These are phyloP conservation scores for Trametes meyenii DNA, from an alignment of 768 basidiomycete species.

Conservation along the genomic window DNA sequence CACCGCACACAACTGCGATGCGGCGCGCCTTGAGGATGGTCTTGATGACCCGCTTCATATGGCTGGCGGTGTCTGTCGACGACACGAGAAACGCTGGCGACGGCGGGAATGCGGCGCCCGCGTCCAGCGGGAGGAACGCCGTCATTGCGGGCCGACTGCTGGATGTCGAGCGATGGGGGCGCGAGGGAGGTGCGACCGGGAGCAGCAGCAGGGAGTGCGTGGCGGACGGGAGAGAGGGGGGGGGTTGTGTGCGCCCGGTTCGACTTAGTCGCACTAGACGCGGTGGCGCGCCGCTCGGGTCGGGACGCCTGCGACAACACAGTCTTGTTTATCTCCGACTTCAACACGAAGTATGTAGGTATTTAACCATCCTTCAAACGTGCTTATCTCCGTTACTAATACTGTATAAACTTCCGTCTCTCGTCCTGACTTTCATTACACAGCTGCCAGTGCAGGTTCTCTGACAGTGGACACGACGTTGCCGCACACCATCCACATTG, in stretches of 20 bases:
- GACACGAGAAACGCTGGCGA: conserved; percentile 58
- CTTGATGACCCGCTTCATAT: conserved; percentile 58
- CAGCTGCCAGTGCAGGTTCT: not conserved
- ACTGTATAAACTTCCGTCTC: not conserved
- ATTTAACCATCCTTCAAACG: not conserved
- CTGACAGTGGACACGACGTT: conserved; percentile 5
- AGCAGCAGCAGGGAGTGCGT: conserved; percentile 11
- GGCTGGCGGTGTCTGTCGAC: conserved; percentile 47
- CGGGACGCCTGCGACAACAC: conserved; percentile 5
- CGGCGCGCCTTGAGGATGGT: conserved; percentile 78
- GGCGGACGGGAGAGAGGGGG: conserved; percentile 9
- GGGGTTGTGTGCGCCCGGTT: conserved; percentile 18
- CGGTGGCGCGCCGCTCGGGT: conserved; percentile 22
- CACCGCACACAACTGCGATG: conserved; percentile 86
- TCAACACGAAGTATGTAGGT: not conserved
- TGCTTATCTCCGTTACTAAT: not conserved
- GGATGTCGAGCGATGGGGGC: conserved; percentile 11
- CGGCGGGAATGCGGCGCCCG: conserved; percentile 47
- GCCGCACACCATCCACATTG: conserved; percentile 6
- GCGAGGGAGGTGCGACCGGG: conserved; percentile 3
- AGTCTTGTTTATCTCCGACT: not conserved
- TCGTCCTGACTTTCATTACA: not conserved
- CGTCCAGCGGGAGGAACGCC: conserved; percentile 62
- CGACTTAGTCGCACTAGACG: conserved; percentile 16
- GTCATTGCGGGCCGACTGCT: conserved; percentile 49